These are phyloP conservation scores for Colletotrichum sp. DNA, from an alignment of 2,329 filamentous ascomycete species.

Conservation along the genomic window DNA sequence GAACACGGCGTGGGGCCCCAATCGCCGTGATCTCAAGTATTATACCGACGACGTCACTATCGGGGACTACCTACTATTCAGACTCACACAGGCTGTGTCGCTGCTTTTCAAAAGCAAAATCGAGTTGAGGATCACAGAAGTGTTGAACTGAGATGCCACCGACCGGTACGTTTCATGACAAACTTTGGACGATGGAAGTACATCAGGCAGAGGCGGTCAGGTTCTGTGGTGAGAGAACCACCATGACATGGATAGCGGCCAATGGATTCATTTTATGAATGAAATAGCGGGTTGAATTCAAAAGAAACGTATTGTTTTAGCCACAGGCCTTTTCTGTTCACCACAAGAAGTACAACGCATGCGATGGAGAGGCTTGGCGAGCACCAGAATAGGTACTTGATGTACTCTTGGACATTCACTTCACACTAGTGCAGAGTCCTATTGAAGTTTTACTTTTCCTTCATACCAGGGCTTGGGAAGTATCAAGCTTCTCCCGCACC, in stretches of 20 bases:
- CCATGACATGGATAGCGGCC: background rate
- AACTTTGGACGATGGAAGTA: background rate
- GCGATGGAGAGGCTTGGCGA: too few species aligned
- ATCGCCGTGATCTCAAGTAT: background rate
- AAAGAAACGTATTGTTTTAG: background rate
- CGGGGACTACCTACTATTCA: background rate
- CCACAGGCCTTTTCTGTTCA: background rate
- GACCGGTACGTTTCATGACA: background rate
- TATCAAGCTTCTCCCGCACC: background rate
- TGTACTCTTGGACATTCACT: background rate
- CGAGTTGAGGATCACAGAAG: background rate
- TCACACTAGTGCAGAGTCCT: background rate
- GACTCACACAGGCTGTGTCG: background rate
- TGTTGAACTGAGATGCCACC: background rate
- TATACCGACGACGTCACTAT: background rate
- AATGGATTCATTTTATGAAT: background rate
- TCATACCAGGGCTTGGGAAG: background rate
- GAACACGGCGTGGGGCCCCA: background rate
- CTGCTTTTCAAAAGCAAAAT: background rate
- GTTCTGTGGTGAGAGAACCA: background rate
- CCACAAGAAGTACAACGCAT: too few species aligned
- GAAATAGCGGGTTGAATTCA: background rate
- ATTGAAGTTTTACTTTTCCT: background rate
- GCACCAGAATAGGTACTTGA: background rate
- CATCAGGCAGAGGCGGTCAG: background rate